phyloP scores from a whole-genome alignment of 176 grass and related monocot genomes.

The Pharus latifolius region DNA sequence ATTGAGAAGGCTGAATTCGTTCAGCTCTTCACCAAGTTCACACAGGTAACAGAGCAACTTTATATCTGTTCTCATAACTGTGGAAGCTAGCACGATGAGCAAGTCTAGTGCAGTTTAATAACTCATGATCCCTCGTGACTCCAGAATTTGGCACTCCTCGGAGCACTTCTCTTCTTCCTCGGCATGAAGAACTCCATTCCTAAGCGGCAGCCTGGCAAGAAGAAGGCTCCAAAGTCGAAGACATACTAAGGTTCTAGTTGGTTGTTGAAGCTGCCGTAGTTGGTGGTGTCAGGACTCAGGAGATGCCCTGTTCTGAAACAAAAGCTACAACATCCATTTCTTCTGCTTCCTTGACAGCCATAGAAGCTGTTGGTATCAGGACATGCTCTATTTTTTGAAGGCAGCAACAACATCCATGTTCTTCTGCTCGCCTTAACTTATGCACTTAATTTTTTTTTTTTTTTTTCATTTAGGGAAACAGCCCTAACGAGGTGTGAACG shows the following conservation, averaged over 20 bases:
- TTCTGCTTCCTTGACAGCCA: not conserved
- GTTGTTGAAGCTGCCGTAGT: not conserved
- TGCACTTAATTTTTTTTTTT: not conserved
- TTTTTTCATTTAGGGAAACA: not conserved
- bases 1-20: slow-evolving; percentile 16
- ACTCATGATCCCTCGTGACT: not conserved
- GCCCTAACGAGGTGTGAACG: not conserved
- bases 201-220: not conserved
- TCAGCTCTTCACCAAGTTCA: slow-evolving; percentile 32
- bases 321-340: not conserved
- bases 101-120: not conserved
- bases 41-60: slow-evolving; percentile 1
- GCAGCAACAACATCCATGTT: not conserved
- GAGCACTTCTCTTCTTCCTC: slow-evolving; percentile 10
- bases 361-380: not conserved
- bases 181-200: slow-evolving; percentile 29
- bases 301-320: not conserved
- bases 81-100: not conserved
- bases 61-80: not conserved
- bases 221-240: slow-evolving; percentile 1
- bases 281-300: not conserved
- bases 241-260: not conserved
- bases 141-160: slow-evolving; percentile 5
- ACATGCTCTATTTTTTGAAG: not conserved
- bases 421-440: not conserved